phyloP scores from a whole-genome alignment of 768 basidiomycete species.

The Tricholoma terreum region DNA sequence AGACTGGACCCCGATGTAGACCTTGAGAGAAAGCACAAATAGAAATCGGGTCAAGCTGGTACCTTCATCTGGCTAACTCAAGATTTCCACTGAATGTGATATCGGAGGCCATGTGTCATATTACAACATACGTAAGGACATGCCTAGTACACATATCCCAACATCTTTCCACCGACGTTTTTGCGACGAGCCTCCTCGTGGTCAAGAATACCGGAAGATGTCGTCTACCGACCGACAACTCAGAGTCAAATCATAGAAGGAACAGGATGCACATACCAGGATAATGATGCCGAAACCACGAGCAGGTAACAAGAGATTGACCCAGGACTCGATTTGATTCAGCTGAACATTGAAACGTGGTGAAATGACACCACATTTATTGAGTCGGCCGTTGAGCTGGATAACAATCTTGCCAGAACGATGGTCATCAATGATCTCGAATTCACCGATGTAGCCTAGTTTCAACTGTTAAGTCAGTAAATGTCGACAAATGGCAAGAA shows the following conservation, averaged over 20 bases:
- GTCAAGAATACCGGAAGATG: conserved; percentile 96
- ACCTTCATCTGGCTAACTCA: too few species aligned
- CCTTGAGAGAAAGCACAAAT: too few species aligned
- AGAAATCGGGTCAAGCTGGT: too few species aligned
- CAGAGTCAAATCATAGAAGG: not conserved
- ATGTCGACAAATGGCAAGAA: conserved; percentile 12
- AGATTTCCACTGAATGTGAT: too few species aligned
- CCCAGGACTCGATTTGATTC: conserved; percentile 91
- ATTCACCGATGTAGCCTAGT: conserved; percentile 95
- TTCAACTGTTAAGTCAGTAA: conserved; percentile 9
- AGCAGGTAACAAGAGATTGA: conserved; percentile 93
- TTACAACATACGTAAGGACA: not conserved
- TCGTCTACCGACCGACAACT: conserved; percentile 55
- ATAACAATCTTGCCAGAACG: conserved; percentile 97
- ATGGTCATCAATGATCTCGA: conserved; percentile 98
- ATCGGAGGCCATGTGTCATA: not conserved
- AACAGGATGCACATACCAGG: conserved; percentile 52
- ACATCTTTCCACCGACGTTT: conserved; percentile 94
- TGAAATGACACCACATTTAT: conserved; percentile 99
- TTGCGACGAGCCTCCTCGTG: conserved; percentile 99
- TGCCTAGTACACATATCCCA: conserved; percentile 86
- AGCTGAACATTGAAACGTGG: conserved; percentile 97
- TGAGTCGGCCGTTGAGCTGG: conserved; percentile 96
- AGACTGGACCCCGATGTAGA: too few species aligned
- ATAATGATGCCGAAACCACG: conserved; percentile 97